Evolutionary conservation across 495 filamentous ascomycete species (phyloP).

Genomic region (Penicillium cataractarum): DNA sequence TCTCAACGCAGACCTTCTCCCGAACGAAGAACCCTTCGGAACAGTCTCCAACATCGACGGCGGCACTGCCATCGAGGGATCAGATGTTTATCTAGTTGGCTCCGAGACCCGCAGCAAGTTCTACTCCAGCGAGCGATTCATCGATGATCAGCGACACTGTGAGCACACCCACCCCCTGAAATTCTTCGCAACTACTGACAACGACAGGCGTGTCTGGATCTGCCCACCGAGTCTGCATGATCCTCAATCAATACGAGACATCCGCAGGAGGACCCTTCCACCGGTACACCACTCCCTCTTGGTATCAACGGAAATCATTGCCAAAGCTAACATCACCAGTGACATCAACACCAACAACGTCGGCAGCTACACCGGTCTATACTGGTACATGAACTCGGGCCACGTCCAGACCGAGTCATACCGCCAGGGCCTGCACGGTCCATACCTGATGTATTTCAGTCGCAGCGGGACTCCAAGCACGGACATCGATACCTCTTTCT

Average conservation of each 20-base stretch:
- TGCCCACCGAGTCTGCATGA: conserved; percentile 41
- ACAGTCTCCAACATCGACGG: conserved; percentile 57
- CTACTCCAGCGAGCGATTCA: conserved; percentile 67
- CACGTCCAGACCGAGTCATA: conserved; percentile 65
- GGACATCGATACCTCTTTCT: conserved; percentile 61
- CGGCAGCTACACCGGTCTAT: conserved; percentile 58
- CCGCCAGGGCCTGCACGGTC: conserved; percentile 68
- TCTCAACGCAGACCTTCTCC: conserved; percentile 56
- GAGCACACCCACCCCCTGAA: background rate
- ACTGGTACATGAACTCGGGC: conserved; percentile 71
- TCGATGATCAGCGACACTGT: conserved; percentile 68
- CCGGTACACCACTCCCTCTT: conserved; percentile 20
- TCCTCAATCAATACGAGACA: conserved; percentile 47
- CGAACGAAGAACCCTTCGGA: conserved; percentile 50
- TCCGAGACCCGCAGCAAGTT: conserved; percentile 70
- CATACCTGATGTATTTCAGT: conserved; percentile 65
- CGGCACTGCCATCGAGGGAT: conserved; percentile 59
- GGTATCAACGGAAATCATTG: too few relatives aligned
- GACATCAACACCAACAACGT: conserved; percentile 70
- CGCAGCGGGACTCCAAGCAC: conserved; percentile 57
- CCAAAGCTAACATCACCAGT: conserved; percentile 28
- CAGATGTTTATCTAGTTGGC: conserved; percentile 63
- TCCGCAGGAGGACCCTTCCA: conserved; percentile 57
- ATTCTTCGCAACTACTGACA: conserved; percentile 12
- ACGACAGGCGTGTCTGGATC: conserved; percentile 33